Percentiles rank a stretch among this genome's conserved stretches.
These are phyloP conservation scores for Globisporangium viniferum DNA, from an alignment of 352 stramenopile species.

Conservation along the genomic window DNA sequence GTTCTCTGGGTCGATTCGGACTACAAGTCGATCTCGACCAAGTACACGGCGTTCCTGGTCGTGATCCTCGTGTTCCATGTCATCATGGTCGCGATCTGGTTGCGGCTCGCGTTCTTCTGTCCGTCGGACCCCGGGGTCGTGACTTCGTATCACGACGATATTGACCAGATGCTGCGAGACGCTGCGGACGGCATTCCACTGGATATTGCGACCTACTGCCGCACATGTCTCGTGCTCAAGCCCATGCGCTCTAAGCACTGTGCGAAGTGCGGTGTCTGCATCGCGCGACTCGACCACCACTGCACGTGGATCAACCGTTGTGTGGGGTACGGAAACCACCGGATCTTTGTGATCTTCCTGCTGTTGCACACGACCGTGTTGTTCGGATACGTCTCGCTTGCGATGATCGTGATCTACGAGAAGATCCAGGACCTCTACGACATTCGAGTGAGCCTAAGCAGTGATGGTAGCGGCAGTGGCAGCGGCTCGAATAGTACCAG, in stretches of 20 bases:
- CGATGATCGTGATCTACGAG: constrained; percentile 39
- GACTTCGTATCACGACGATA: constrained; percentile 46
- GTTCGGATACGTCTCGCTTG: constrained; percentile 40
- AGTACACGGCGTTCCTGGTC: constrained; percentile 34
- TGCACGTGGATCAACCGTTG: constrained; percentile 87
- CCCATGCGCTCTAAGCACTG: constrained; percentile 84
- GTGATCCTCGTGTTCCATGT: constrained; percentile 39
- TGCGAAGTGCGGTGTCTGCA: constrained; percentile 65
- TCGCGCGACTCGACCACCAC: constrained; percentile 86
- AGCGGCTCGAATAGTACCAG: constrained; percentile 9
- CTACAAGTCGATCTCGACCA: constrained; percentile 36
- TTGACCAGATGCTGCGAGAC: constrained; percentile 48
- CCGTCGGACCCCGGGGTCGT: constrained; percentile 59
- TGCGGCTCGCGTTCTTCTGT: constrained; percentile 47
- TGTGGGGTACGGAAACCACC: constrained; percentile 79
- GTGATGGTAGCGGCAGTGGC: constrained; percentile 4
- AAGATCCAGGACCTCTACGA: constrained; percentile 32
- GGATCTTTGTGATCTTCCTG: constrained; percentile 75
- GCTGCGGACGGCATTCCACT: constrained; percentile 38
- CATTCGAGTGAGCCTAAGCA: constrained; percentile 15
- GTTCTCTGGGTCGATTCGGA: constrained; percentile 49
- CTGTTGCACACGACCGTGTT: constrained; percentile 58
- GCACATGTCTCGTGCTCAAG: constrained; percentile 68
- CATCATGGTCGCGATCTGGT: constrained; percentile 50
- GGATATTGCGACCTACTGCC: constrained; percentile 49